A percentile compares a stretch with the other conserved stretches of the same genome.
These are phyloP conservation scores for Galerina marginata DNA, from an alignment of 768 basidiomycete genomes.

Conservation along the genomic window DNA sequence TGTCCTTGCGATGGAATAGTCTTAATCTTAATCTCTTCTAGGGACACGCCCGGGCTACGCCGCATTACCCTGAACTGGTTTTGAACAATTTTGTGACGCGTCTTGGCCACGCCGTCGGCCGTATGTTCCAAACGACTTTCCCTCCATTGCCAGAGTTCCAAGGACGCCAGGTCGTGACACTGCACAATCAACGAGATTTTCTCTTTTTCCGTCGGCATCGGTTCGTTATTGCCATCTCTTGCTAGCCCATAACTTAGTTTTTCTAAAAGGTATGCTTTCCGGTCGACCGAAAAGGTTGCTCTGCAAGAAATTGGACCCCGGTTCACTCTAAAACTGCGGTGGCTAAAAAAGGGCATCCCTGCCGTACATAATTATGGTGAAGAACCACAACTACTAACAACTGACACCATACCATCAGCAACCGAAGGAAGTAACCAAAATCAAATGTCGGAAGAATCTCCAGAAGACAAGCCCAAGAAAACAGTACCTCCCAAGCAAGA, in stretches of 20 bases:
- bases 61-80: constrained; percentile 94
- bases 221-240: constrained; percentile 43
- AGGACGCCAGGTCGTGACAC: constrained; percentile 94
- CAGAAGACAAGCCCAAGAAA: constrained; percentile 31
- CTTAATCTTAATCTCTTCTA: constrained; percentile 32
- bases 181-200: constrained; percentile 98
- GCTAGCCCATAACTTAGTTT: constrained; percentile 6
- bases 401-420: constrained; percentile 42
- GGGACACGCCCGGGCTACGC: constrained; percentile 92
- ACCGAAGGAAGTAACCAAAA: constrained; percentile 38
- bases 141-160: constrained; percentile 95
- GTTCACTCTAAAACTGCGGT: constrained; percentile 92
- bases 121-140: constrained; percentile 96
- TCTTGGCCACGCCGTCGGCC: constrained; percentile 90
- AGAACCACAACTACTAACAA: constrained; percentile 58
- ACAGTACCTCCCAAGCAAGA: constrained; percentile 69
- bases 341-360: constrained; percentile 87
- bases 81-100: constrained; percentile 94
- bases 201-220: constrained; percentile 96
- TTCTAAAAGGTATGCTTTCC: constrained; percentile 82
- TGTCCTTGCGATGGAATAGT: neutral
- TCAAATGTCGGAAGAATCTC: constrained; percentile 28
- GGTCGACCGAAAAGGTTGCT: constrained; percentile 87
- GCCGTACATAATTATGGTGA: constrained; percentile 76
- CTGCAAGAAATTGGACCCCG: constrained; percentile 98